These are phyloP conservation scores for Tetrahymena borealis DNA, from an alignment of 73 alveolate genomes.

Conservation along the genomic window DNA sequence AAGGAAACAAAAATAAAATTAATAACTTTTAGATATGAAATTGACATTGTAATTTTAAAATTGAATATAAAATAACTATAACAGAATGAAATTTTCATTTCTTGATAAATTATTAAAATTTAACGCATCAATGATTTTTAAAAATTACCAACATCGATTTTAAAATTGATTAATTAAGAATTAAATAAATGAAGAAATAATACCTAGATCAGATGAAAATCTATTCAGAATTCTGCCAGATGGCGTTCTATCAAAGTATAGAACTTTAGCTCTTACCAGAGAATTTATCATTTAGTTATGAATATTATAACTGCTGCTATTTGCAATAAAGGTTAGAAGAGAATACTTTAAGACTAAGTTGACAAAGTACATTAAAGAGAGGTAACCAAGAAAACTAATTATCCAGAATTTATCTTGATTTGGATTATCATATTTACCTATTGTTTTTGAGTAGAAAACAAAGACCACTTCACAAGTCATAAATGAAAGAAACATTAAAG, in stretches of 20 bases:
- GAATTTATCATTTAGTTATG: slow-evolving; percentile 23
- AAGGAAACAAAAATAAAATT: too few relatives aligned
- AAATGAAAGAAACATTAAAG: not conserved
- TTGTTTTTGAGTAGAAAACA: not conserved
- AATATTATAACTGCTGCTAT: not conserved
- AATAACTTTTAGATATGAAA: too few relatives aligned
- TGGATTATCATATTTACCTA: not conserved
- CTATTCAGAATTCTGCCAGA: slow-evolving; percentile 51
- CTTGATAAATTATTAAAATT: too few relatives aligned
- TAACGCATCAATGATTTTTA: too few relatives aligned
- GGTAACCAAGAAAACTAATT: not conserved
- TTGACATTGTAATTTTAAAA: too few relatives aligned
- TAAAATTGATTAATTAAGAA: not conserved
- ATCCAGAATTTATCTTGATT: not conserved
- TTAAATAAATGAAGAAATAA: not conserved
- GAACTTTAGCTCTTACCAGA: slow-evolving; percentile 7
- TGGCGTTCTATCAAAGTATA: slow-evolving; percentile 48
- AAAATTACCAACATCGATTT: too few relatives aligned
- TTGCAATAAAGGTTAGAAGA: not conserved
- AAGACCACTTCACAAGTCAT: not conserved
- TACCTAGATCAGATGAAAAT: slow-evolving; percentile 41
- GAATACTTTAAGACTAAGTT: not conserved
- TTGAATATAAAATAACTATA: too few relatives aligned
- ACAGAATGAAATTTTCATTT: too few relatives aligned
- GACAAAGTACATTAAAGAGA: not conserved